Evolutionary conservation across 768 basidiomycete species (phyloP), one percentile per base, ranked within the genome.

Genomic region (Cystoderma amianthinum): DNA sequence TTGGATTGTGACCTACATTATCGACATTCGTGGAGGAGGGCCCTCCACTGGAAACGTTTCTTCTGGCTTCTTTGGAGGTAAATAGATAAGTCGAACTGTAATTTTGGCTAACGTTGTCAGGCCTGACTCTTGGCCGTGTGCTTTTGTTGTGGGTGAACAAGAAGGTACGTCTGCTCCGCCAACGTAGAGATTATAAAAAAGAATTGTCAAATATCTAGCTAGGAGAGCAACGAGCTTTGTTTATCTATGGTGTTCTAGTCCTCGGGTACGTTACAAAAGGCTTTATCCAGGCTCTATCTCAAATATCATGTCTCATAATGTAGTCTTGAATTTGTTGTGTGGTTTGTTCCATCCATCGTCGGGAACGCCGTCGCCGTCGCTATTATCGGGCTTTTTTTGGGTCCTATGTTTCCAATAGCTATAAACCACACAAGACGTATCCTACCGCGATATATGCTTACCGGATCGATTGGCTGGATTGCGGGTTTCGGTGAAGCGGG

Each of bases 1-100:
- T 0, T 78, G 76, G 76, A 74, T 70, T 22, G 75, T 76, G 6
- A 75, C 73, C 6, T 79, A 66, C 48, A 60, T 76, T 20, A 63
- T 68, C 7, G 48, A 63, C 3, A 58, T 65, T 17, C 62, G 74
- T 9, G 64, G 63, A 3, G 75, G 74, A 15, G 74, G 74, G 2
- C 52, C 49, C 20, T 43, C 45, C 3, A 52, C 41, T 40, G 54
- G 54, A 7, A n/a, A n/a, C n/a, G n/a, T n/a, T n/a, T n/a, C n/a
- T n/a, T n/a, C n/a, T n/a, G n/a, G n/a, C n/a, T n/a, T 51, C 50
- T 13, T 52, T 55, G 34, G 49, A 30, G 28, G 28, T 9, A 30
- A 15, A 30, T 9, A 15, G 28, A 15, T 9, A 30, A 9, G 28
- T 30, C 15, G 15, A 30, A 30, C 9, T 30, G 9, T 9, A 30